Evolutionary conservation across 208 protist genomes (phyloP).

Genomic region (Tritrichomonas musculus): DNA sequence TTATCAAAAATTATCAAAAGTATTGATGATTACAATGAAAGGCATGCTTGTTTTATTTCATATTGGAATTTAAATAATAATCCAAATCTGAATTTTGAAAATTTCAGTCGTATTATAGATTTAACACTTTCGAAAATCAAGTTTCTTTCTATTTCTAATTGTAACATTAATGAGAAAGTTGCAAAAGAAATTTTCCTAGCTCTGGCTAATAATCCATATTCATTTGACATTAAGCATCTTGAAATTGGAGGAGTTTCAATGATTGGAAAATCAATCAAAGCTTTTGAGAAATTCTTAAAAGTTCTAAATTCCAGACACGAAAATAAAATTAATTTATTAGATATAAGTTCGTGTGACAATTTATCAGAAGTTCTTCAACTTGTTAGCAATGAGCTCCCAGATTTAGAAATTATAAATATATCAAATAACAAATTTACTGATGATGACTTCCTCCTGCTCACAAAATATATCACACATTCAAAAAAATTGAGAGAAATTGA

Average conservation of each 20-base stretch:
- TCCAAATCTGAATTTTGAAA: background rate
- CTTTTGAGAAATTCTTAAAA: background rate
- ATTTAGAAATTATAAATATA: no score
- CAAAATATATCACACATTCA: no score
- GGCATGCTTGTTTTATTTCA: background rate
- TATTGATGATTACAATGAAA: background rate
- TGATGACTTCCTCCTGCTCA: no score
- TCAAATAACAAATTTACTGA: no score
- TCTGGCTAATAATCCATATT: background rate
- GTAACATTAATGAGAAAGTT: background rate
- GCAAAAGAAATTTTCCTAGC: background rate
- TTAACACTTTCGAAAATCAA: background rate
- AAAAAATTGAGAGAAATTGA: background rate
- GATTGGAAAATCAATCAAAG: background rate
- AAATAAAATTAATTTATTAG: background rate
- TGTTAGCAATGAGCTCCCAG: background rate
- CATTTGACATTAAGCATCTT: background rate
- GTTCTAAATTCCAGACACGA: background rate
- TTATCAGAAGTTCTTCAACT: background rate
- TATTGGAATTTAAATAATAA: conserved; percentile 31
- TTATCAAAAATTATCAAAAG: background rate
- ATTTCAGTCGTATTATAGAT: background rate
- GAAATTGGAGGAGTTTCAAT: background rate
- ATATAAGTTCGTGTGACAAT: background rate
- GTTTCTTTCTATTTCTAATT: background rate